These are phyloP conservation scores for Prototheca wickerhamii DNA, from an alignment of 163 green algal species.

Conservation along the genomic window DNA sequence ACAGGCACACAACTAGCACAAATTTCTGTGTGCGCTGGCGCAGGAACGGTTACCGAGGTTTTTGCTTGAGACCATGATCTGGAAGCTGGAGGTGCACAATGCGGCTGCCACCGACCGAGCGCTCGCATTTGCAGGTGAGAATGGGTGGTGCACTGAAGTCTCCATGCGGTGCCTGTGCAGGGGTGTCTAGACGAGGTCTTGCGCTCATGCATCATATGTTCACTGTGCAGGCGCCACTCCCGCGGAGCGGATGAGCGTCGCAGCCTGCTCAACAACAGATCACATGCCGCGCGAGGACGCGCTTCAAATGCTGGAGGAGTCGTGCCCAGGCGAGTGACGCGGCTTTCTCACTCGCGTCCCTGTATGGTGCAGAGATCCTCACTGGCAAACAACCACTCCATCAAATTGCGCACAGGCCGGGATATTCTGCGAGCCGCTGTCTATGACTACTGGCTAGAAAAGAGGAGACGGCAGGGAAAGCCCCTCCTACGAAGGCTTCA, in stretches of 20 bases:
- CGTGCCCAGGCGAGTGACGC: constrained; percentile 15
- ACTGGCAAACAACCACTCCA: not conserved
- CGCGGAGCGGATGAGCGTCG: constrained; percentile 37
- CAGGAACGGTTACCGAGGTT: constrained; percentile 39
- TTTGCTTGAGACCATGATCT: constrained; percentile 85
- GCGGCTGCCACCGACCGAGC: constrained; percentile 60
- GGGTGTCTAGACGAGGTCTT: too few relatives aligned
- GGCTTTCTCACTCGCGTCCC: too few relatives aligned
- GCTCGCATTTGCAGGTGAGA: constrained; percentile 25
- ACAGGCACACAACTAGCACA: too few relatives aligned
- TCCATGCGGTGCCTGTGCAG: too few relatives aligned
- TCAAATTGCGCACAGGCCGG: constrained; percentile 2
- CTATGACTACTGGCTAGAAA: constrained; percentile 84
- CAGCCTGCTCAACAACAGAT: constrained; percentile 45
- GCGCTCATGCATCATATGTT: too few relatives aligned
- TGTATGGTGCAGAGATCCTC: constrained; percentile 2
- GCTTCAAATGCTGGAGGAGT: constrained; percentile 43
- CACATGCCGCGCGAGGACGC: constrained; percentile 54
- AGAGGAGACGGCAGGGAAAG: constrained; percentile 58
- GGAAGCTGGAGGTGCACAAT: constrained; percentile 76
- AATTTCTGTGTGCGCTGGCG: too few relatives aligned
- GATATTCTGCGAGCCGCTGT: constrained; percentile 41
- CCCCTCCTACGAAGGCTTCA: constrained; percentile 69
- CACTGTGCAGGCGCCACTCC: constrained; percentile 33
- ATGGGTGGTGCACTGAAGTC: not conserved